Base-by-base conservation (phyloP, 495 filamentous ascomycete genomes). In the Talaromyces ruber region DNA sequence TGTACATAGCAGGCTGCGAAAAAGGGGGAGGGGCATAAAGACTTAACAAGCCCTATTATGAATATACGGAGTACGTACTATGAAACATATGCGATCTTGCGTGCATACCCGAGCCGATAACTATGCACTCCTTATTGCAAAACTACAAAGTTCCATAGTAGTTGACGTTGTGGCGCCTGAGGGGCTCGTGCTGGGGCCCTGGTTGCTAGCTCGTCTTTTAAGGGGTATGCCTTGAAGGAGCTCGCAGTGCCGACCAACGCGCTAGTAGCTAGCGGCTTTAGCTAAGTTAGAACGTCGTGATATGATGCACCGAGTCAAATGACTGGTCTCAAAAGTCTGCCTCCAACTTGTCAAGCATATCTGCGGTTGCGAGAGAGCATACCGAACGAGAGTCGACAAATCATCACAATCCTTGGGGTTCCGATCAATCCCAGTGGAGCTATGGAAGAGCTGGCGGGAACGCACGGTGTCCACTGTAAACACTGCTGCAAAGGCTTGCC, bases 121-220 rank as follows among this genome's bases (percentile, higher is more conserved):
- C 2, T 9, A 47, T 11, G 6, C 9, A 18, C 43, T 47, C 14
- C 34, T 39, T 16, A 6, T 16, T 39, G 34, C 34, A 39, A 39
- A 39, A 16, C 34, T 1, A 21, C 39, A 43, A 21, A 47, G n/a
- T 47, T 21, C 43, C 43, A 47, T 47, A 47, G 43, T 21, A 47
- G 55, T 58, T 30, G 55, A 58, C 55, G 55, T 34, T 21, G 55
- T 58, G 55, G 55, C 55, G 55, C 29, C 29, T 18, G 29, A 58
- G 43, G 29, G 55, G 55, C 55, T 58, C 55, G 55, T 58, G 55
- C 55, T 58, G 55, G 55, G 22, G 21, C 53, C 53, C 8, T 56
- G 25, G n/a, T 22, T 56, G 16, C 25, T 24, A 29, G 50, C 50
- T 53, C 52, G 4, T 55, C 14, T 55, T 26, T n/a, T 18, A 54